Evolutionary conservation across 345 rosid genomes (phyloP), one percentile per base, ranked within the genome.

Genomic region (Citropsis articulata): DNA sequence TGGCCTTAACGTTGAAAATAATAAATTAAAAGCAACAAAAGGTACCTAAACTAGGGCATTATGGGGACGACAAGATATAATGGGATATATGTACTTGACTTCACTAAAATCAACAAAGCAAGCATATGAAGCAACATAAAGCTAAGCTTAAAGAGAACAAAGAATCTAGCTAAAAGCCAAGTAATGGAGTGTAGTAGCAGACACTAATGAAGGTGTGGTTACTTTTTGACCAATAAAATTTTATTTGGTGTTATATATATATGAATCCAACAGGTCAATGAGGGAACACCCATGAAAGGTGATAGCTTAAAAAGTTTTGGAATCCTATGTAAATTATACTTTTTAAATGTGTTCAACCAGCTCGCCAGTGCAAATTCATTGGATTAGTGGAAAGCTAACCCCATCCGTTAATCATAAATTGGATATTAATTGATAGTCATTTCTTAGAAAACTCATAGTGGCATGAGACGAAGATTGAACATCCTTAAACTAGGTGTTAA

Each of bases 141-240:
- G 90, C 84, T 40, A 78, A 60, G 83, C 86, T 86, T 75, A 87
- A 86, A 89, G 92, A 66, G 84, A 75, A 81, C 84, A 92, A 91
- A 91, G 95, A 89, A 83, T 88, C 93, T 89, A 84, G 87, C 83
- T 86, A 92, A 92, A 92, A 88, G 97, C 86, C 77, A 86, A 88
- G 80, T 85, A 82, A 86, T 88, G 93, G 92, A 91, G 88, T 87
- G 86, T 91, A 86, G 93, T 86, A 87, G 92, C 91, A 89, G 91
- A 82, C 93, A 92, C 89, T 84, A 88, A 91, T 88, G 86, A 87
- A 83, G 83, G 86, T 77, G 86, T 80, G 81, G 78, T 82, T 84
- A 57, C 90, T 89, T 91, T 89, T 92, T 92, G 92, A 92, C 92
- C 84, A 82, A 60, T 76, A 61, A 25, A 16, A 24, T 22, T 36